phyloP scores from a whole-genome alignment of 495 filamentous ascomycete genomes.

The Bathelium albidoporum region DNA sequence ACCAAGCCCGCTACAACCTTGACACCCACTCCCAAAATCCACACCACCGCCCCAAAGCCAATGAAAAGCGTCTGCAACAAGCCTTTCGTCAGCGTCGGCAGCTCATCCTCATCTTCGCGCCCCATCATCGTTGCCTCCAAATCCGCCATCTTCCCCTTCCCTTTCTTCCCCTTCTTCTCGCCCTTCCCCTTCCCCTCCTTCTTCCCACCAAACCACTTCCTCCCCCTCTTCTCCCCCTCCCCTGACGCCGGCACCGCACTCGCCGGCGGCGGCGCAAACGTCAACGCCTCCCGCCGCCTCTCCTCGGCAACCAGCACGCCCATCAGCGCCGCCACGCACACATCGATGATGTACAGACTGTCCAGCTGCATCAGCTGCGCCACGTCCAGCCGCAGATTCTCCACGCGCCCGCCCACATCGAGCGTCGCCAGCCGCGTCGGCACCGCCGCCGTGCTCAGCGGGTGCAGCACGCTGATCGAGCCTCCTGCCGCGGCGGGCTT shows the following conservation, averaged over 20 bases:
- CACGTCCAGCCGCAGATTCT: slow-evolving; percentile 28
- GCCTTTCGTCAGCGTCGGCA: slow-evolving; percentile 19
- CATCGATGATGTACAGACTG: slow-evolving; percentile 67
- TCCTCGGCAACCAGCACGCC: slow-evolving; percentile 47
- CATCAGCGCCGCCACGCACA: slow-evolving; percentile 55
- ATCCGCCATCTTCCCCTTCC: slow-evolving; percentile 9
- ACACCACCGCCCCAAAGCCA: slow-evolving; percentile 21
- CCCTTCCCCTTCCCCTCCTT: slow-evolving; percentile 8
- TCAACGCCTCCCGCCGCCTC: slow-evolving; percentile 3
- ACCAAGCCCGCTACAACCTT: slow-evolving; percentile 23
- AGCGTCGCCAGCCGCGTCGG: slow-evolving; percentile 4
- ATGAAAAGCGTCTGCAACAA: slow-evolving; percentile 20
- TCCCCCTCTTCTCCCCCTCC: slow-evolving; percentile 5
- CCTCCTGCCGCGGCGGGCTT: background rate
- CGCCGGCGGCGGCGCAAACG: background rate
- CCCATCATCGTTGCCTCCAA: background rate
- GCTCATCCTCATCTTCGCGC: slow-evolving; percentile 13
- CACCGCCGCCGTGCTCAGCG: background rate
- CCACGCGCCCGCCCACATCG: slow-evolving; percentile 1
- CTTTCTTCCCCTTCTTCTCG: slow-evolving; percentile 11
- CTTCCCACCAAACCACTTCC: slow-evolving; percentile 20
- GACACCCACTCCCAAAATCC: slow-evolving; percentile 19
- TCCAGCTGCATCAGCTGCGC: slow-evolving; percentile 38
- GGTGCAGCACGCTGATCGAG: background rate
- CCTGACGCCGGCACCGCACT: background rate